These are phyloP conservation scores for Sideroxylon spinosum DNA, from an alignment of 179 eudicot genomes.

Conservation along the genomic window DNA sequence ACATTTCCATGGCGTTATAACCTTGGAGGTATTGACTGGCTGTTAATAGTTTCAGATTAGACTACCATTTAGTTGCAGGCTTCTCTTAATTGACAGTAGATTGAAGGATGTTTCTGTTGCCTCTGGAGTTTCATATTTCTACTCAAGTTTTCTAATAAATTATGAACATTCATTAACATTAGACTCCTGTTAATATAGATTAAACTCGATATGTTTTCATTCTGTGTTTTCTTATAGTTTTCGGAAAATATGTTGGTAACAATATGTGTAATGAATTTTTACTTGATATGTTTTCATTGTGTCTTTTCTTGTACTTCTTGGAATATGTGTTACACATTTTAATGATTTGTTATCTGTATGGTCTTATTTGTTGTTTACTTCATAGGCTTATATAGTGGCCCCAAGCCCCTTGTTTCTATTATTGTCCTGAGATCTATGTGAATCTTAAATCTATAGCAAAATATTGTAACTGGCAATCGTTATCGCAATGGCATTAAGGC, in stretches of 20 bases:
- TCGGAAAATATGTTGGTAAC: too few relatives aligned
- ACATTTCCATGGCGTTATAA: constrained; percentile 93
- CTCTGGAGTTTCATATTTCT: background rate
- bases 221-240: background rate
- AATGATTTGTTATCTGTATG: too few relatives aligned
- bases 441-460: too few relatives aligned
- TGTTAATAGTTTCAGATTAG: background rate
- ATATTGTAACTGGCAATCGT: too few relatives aligned
- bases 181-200: background rate
- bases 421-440: too few relatives aligned
- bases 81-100: background rate
- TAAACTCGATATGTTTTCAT: background rate
- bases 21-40: constrained; percentile 70
- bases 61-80: background rate
- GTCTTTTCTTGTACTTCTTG: background rate
- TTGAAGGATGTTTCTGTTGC: background rate
- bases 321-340: too few relatives aligned
- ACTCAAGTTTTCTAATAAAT: background rate
- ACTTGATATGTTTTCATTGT: background rate
- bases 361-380: too few relatives aligned
- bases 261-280: too few relatives aligned
- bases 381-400: too few relatives aligned
- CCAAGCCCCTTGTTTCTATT: too few relatives aligned
- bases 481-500: too few relatives aligned
- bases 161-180: background rate